Conservation (phyloP, 2,329 filamentous ascomycete species). For the Plenodomus tracheiphilus region DNA sequence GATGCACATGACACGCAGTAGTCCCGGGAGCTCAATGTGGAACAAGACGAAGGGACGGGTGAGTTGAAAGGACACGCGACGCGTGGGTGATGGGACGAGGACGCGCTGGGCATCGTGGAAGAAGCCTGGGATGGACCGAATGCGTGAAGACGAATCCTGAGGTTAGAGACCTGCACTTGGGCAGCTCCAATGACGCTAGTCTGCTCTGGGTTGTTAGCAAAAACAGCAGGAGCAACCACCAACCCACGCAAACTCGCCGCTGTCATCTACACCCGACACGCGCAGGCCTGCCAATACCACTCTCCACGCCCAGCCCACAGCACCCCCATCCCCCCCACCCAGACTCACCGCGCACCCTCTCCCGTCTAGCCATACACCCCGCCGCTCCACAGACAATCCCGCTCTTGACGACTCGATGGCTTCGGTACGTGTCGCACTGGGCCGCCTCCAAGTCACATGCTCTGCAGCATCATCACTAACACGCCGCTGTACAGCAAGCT, state of each 20-base stretch:
- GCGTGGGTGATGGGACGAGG: not conserved
- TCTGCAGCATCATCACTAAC: constrained; percentile 26
- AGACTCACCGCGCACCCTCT: constrained; percentile 7
- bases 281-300: constrained; percentile 23
- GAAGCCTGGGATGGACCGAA: not conserved
- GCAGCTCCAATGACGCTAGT: constrained; percentile 24
- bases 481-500: constrained; percentile 51
- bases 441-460: constrained; percentile 5
- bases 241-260: constrained; percentile 23
- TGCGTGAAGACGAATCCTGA: not conserved
- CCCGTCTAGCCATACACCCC: constrained; percentile 16
- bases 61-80: not conserved
- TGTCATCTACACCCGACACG: constrained; percentile 32
- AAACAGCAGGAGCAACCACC: constrained; percentile 30
- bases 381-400: constrained; percentile 26
- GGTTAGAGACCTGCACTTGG: too few relatives aligned
- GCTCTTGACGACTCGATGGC: constrained; percentile 35
- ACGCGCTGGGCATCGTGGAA: not conserved
- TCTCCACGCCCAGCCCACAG: constrained; percentile 8
- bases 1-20: not conserved
- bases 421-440: constrained; percentile 33
- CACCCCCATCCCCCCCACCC: constrained; percentile 12
- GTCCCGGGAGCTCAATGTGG: not conserved
- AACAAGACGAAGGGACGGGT: not conserved
- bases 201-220: constrained; percentile 27